These are phyloP conservation scores for Cantharellus anzutake DNA, from an alignment of 768 basidiomycete genomes.

Conservation along the genomic window DNA sequence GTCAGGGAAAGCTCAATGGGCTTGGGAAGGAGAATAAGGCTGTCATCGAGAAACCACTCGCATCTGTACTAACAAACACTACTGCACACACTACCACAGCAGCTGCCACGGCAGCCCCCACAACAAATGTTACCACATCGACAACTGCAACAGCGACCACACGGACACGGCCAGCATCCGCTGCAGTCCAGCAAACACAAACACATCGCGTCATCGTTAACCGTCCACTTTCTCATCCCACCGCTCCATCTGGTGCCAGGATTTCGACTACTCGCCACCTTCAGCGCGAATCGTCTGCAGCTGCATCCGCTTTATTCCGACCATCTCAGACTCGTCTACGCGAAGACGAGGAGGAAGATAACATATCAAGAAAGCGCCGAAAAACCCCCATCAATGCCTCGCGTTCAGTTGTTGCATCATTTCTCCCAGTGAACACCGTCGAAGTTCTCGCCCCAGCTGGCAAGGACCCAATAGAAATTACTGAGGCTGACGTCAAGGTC, in stretches of 20 bases:
- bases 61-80: neutral
- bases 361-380: neutral
- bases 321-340: neutral
- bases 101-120: neutral
- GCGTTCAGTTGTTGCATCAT: neutral
- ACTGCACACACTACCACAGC: neutral
- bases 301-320: neutral
- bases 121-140: neutral
- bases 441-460: neutral
- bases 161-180: neutral
- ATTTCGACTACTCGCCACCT: neutral
- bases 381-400: neutral
- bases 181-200: neutral
- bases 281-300: neutral
- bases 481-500: conserved; percentile 37
- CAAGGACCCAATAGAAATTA: conserved; percentile 8
- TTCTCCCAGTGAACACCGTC: neutral
- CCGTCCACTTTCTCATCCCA: neutral
- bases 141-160: neutral
- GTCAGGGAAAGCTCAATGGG: conserved; percentile 13
- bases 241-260: neutral
- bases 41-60: conserved; percentile 11
- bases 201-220: neutral
- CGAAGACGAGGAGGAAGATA: neutral
- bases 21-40: conserved; percentile 23